Evolutionary conservation across 2,329 filamentous ascomycete species (phyloP).

Genomic region (Dothiorella sarmentorum): DNA sequence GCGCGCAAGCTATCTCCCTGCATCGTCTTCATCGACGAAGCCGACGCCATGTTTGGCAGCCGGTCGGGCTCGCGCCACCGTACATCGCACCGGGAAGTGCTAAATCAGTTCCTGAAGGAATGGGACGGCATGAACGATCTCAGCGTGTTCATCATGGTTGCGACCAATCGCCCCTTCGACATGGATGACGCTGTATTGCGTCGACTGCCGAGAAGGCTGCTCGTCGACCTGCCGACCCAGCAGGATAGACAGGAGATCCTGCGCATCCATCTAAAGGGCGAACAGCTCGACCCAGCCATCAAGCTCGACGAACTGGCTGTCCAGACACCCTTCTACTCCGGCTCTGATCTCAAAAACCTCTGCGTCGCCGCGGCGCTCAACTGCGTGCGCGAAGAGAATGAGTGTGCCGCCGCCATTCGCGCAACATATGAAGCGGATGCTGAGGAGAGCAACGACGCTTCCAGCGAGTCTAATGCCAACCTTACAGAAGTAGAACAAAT

Average conservation of each 20-base stretch:
- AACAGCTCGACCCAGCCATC: conserved; percentile 60
- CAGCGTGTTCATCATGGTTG: conserved; percentile 95
- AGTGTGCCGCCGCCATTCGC: conserved; percentile 23
- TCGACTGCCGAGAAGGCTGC: conserved; percentile 67
- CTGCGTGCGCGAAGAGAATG: conserved; percentile 71
- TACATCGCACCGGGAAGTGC: conserved; percentile 76
- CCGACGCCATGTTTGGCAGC: conserved; percentile 84
- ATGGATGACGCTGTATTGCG: conserved; percentile 83
- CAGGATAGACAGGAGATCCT: conserved; percentile 66
- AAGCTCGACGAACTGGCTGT: conserved; percentile 61
- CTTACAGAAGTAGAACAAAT: background rate
- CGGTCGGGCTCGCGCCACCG: conserved; percentile 64
- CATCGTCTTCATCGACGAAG: conserved; percentile 96
- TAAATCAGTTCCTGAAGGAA: conserved; percentile 94
- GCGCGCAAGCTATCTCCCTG: conserved; percentile 89
- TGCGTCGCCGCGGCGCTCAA: conserved; percentile 76
- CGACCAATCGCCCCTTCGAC: conserved; percentile 92
- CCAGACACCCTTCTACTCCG: conserved; percentile 73
- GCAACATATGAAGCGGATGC: background rate
- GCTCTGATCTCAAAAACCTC: conserved; percentile 79
- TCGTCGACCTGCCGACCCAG: conserved; percentile 69
- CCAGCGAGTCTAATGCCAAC: background rate
- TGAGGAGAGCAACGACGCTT: background rate
- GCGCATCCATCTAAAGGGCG: conserved; percentile 66
- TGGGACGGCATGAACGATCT: conserved; percentile 89